Evolutionary conservation across 2,329 filamentous ascomycete species (phyloP).

Genomic region (Lizonia empirigonia): DNA sequence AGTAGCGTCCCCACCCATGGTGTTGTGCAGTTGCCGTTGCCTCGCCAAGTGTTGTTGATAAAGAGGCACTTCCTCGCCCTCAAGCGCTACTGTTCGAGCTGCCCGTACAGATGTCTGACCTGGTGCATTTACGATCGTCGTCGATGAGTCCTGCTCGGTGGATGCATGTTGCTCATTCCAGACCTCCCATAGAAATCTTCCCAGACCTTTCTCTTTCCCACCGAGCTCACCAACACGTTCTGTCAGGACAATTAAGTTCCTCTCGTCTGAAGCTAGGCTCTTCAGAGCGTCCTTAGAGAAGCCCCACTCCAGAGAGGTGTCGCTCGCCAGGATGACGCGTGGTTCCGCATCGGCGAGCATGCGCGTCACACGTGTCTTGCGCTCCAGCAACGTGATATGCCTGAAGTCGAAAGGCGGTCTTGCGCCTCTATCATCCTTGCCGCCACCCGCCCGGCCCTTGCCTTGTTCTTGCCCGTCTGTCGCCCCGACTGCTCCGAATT

Average conservation of each 20-base stretch:
- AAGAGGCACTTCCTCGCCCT: constrained; percentile 74
- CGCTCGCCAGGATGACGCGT: constrained; percentile 86
- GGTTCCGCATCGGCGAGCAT: constrained; percentile 62
- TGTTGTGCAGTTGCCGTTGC: constrained; percentile 84
- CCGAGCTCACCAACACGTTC: constrained; percentile 65
- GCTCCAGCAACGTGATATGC: constrained; percentile 81
- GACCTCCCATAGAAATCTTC: constrained; percentile 74
- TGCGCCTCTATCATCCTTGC: constrained; percentile 55
- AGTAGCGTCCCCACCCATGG: constrained; percentile 68
- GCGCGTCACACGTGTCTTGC: constrained; percentile 77
- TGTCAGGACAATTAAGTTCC: constrained; percentile 86
- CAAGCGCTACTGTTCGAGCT: constrained; percentile 65
- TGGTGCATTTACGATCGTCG: constrained; percentile 69
- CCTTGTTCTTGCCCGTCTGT: constrained; percentile 39
- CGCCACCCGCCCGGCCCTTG: constrained; percentile 42
- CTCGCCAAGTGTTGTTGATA: constrained; percentile 95
- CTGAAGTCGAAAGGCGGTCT: constrained; percentile 88
- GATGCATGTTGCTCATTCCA: constrained; percentile 42
- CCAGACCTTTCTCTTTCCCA: constrained; percentile 55
- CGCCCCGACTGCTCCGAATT: constrained; percentile 74
- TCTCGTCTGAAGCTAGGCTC: constrained; percentile 73
- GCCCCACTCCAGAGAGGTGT: constrained; percentile 90
- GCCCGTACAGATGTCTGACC: constrained; percentile 49
- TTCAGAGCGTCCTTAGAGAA: constrained; percentile 83
- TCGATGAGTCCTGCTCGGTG: constrained; percentile 39